phyloP scores from a whole-genome alignment of 2,329 filamentous ascomycete genomes.

The Catunica adiposa region DNA sequence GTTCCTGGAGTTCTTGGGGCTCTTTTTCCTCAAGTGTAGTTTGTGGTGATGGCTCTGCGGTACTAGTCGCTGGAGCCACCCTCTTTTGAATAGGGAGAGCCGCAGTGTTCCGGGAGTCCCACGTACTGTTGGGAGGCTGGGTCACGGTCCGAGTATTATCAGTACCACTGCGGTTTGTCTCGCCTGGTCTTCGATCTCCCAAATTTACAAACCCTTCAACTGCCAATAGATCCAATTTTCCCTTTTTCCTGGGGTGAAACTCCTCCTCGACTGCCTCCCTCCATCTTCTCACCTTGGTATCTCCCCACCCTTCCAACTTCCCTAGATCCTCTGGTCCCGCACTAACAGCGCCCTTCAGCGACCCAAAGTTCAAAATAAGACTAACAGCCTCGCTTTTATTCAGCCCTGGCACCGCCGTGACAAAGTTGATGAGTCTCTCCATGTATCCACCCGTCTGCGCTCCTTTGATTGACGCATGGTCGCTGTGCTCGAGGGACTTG shows the following conservation, averaged over 20 bases:
- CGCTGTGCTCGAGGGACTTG: conserved; percentile 82
- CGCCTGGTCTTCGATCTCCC: not conserved
- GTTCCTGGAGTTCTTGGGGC: not conserved
- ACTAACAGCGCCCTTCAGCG: conserved; percentile 71
- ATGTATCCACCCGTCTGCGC: conserved; percentile 71
- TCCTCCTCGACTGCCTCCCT: conserved; percentile 66
- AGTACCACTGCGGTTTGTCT: no score
- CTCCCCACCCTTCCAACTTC: conserved; percentile 80
- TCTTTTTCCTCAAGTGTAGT: not conserved
- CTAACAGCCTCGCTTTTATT: conserved; percentile 92
- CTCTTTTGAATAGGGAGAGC: not conserved
- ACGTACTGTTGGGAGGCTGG: no score
- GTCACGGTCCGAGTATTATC: not conserved
- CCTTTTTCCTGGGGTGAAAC: conserved; percentile 59
- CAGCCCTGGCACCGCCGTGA: conserved; percentile 74
- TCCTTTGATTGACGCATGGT: conserved; percentile 64
- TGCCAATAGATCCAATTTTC: conserved; percentile 26
- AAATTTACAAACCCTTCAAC: not conserved
- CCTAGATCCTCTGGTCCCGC: conserved; percentile 72
- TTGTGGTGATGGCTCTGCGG: not conserved
- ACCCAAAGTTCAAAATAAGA: conserved; percentile 83
- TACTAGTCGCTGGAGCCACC: not conserved
- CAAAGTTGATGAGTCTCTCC: conserved; percentile 78
- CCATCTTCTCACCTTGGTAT: conserved; percentile 87
- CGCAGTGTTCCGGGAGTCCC: no score